Evolutionary conservation across 2,329 filamentous ascomycete species (phyloP).

Genomic region (Sporothrix globosa): DNA sequence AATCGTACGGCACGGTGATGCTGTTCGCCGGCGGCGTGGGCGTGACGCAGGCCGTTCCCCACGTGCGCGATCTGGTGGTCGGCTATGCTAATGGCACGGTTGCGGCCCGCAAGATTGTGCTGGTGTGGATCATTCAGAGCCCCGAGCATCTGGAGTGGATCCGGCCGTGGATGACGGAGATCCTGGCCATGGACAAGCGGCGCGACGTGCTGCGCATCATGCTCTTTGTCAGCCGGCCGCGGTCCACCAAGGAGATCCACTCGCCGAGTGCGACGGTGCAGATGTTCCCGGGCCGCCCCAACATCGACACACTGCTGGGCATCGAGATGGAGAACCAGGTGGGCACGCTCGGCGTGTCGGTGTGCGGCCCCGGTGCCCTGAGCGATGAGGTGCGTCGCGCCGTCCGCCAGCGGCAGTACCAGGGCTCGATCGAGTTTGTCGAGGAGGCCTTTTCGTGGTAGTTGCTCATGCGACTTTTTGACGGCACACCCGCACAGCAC

Average conservation of each 20-base stretch:
- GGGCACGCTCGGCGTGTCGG: conserved; percentile 72
- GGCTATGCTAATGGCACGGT: conserved; percentile 71
- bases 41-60: conserved; percentile 77
- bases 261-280: conserved; percentile 76
- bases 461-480: not conserved
- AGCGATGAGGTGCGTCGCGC: conserved; percentile 74
- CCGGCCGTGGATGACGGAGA: conserved; percentile 80
- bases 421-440: conserved; percentile 73
- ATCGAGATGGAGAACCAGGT: conserved; percentile 75
- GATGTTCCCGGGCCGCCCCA: conserved; percentile 80
- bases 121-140: conserved; percentile 79
- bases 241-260: conserved; percentile 79
- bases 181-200: conserved; percentile 73
- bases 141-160: conserved; percentile 85
- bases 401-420: conserved; percentile 65
- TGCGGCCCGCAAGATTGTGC: conserved; percentile 69
- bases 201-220: conserved; percentile 75
- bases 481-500: not conserved
- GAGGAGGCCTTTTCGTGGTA: conserved; percentile 75
- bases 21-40: conserved; percentile 81
- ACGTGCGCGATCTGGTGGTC: conserved; percentile 71
- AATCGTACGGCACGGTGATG: conserved; percentile 77
- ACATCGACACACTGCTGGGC: conserved; percentile 71
- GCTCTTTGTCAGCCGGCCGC: conserved; percentile 74
- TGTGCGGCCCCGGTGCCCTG: conserved; percentile 73